Evolutionary conservation across 2,329 filamentous ascomycete species (phyloP), one percentile per base, ranked within the genome.

Genomic region (Emmonsiellopsis sp.): DNA sequence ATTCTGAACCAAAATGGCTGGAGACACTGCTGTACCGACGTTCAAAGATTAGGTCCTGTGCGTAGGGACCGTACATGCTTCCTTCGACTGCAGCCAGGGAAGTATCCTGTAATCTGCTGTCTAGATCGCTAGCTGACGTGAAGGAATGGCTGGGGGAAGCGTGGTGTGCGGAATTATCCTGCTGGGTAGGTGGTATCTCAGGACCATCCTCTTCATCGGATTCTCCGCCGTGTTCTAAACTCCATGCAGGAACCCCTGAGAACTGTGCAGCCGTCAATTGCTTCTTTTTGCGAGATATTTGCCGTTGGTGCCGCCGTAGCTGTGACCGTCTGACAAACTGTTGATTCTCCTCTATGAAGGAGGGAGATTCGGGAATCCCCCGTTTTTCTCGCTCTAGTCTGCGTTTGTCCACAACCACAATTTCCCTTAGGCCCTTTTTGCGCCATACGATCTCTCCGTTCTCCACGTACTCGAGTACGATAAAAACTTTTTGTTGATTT

Each of bases 401-500:
- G 55, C 83, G 79, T 61, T 88, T 87, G 68, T 98, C 93, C 62
- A 90, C 85, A 34, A 84, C 77, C 61, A 88, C 88, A 58, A 97
- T 87, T 63, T 90, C 87, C 53, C 85, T 86, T 6, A 90, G 77
- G 5, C 89, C 92, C 71, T 91, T 89, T 67, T 87, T 92, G 52
- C 93, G 83, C 93, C 93, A 98, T 47, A 89, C 81, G 54, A 98
- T 88, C 71, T 98, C 93, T 50, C 93, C 92, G 42, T 92, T 80
- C 67, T 96, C 89, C 53, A 96, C 91, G 69, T 92, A 92, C 69
- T 98, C 93, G 43, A 98, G 79, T 17, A 97, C 88, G 73, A 98
- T 92, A 73, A 98, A 98, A 57, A 98, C 95, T 73, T 98, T 98
- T 74, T 94, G 93, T 55, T 90, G 83, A 63, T 90, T 88, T 1